Evolutionary conservation across 1,284 basidiomycete genomes (phyloP).

Genomic region (Flammula alnicola): DNA sequence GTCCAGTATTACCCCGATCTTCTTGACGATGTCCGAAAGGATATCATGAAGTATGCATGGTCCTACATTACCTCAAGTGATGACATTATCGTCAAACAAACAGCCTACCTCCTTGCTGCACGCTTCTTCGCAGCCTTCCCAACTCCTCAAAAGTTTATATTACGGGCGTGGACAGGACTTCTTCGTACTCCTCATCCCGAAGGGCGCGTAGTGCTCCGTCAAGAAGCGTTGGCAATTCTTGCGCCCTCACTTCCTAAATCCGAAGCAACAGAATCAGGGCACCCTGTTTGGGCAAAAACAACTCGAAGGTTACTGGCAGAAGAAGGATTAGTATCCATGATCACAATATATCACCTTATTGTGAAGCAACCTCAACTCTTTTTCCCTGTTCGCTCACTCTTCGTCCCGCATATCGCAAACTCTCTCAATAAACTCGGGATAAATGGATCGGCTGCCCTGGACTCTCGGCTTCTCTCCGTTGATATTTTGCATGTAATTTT

Average conservation of each 20-base stretch:
- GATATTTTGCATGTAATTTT: constrained; percentile 89
- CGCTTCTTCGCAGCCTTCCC: constrained; percentile 93
- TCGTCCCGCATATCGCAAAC: constrained; percentile 96
- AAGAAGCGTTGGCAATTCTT: constrained; percentile 89
- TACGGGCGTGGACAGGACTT: constrained; percentile 95
- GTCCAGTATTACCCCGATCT: constrained; percentile 84
- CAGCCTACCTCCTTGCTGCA: constrained; percentile 92
- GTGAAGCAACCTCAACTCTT: constrained; percentile 93
- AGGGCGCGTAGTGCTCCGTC: constrained; percentile 82
- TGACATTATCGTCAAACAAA: constrained; percentile 93
- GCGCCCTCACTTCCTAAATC: constrained; percentile 81
- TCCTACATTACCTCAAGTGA: constrained; percentile 83
- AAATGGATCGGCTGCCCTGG: constrained; percentile 73
- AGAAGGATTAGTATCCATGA: constrained; percentile 87
- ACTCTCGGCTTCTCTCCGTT: constrained; percentile 82
- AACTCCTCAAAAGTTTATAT: constrained; percentile 91
- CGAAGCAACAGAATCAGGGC: constrained; percentile 60
- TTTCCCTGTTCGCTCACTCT: constrained; percentile 91
- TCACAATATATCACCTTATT: constrained; percentile 91
- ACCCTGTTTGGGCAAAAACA: constrained; percentile 88
- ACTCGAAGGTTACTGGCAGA: constrained; percentile 90
- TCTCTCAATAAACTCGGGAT: constrained; percentile 90
- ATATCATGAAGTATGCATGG: constrained; percentile 97
- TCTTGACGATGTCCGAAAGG: constrained; percentile 85
- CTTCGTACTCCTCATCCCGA: constrained; percentile 83